Base-by-base conservation (phyloP, 495 filamentous ascomycete species). In the Xylaria grammica region DNA sequence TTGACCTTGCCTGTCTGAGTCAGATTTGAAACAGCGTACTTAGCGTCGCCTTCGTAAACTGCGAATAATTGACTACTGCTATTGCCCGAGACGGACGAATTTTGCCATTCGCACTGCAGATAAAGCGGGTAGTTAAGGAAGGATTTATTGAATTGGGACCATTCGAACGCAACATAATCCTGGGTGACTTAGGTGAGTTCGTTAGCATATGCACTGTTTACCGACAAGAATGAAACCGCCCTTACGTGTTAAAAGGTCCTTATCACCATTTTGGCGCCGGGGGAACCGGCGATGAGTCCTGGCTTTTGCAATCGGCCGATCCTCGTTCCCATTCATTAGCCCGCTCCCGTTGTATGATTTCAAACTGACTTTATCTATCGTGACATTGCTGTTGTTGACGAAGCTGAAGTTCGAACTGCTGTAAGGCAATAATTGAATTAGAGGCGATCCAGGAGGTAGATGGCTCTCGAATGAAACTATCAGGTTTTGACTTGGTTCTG, bases 101-200 rank as follows among this genome's bases (percentile, higher is more conserved):
- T 65, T 15, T 10, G 17, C 62, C 62, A 65, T 48, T 51, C 26
- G 7, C 15, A 57, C 24, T 65, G 42, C 17, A 65, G 9, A 45
- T 65, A 65, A 19, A 58, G 45, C 4, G 53, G 40, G 7, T 40
- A 0, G 2, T 40, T n/a, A 9, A 10, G 4, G 8, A 15, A 19
- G 20, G 45, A 15, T 4, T 36, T 11, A 36, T 36, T 11, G 32
- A 11, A 36, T 6, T 42, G 40, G 17, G 7, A 11, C 60, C 38
- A 52, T 27, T 11, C 2, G n/a, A 62, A 45, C 9, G 10, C 5
- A 22, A 45, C 6, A 17, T 1, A 34, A 34, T 34, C 17, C 27
- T 48, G 3, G 1, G 0, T 6, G 19, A 29, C 56, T 59, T 42
- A 8, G 24, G 17, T 10, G 9, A 11, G 22, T 34, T 46, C 9